Evolutionary conservation across 2,329 filamentous ascomycete genomes (phyloP).

Genomic region (Rhynchosporium graminicola): DNA sequence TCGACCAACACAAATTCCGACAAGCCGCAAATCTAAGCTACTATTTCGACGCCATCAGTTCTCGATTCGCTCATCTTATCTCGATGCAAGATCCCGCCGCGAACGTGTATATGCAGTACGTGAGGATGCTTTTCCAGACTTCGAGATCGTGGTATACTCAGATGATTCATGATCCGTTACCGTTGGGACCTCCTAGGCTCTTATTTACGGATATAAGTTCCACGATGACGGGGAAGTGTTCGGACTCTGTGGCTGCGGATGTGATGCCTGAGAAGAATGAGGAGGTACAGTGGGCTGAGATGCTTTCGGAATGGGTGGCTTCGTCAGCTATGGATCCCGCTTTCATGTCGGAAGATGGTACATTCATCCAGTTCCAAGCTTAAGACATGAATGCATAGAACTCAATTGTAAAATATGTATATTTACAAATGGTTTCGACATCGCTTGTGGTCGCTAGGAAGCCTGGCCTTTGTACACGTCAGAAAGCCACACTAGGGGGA

Average conservation of each 20-base stretch:
- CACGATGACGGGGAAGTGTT: constrained; percentile 21
- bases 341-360: neutral
- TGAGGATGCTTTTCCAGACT: constrained; percentile 21
- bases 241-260: constrained; percentile 16
- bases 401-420: neutral
- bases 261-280: neutral
- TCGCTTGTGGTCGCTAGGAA: neutral
- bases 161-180: constrained; percentile 10
- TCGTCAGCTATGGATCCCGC: constrained; percentile 9
- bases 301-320: constrained; percentile 19
- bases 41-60: constrained; percentile 27
- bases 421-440: neutral
- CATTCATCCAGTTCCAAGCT: neutral
- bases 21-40: constrained; percentile 25
- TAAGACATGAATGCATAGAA: neutral
- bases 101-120: constrained; percentile 21
- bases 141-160: constrained; percentile 24
- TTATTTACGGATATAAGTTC: constrained; percentile 22
- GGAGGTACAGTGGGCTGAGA: constrained; percentile 20
- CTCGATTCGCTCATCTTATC: constrained; percentile 15
- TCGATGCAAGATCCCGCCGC: constrained; percentile 1
- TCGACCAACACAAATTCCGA: constrained; percentile 19
- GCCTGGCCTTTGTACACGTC: neutral
- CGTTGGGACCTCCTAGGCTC: constrained; percentile 39
- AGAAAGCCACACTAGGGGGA: neutral